phyloP scores from a whole-genome alignment of 805 yeast species.

The Pichia californica region DNA sequence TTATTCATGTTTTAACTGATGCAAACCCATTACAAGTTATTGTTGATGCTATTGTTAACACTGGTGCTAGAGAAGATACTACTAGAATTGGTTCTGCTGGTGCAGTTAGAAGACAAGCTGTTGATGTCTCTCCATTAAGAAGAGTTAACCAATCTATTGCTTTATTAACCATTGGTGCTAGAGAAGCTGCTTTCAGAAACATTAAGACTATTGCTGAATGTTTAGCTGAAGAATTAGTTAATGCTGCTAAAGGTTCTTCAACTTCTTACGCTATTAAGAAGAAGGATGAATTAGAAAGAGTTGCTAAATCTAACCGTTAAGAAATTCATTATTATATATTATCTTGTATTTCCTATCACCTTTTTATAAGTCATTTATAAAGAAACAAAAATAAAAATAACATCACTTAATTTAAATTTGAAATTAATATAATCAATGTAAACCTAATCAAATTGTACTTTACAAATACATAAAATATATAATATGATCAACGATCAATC shows the following conservation, averaged over 20 bases:
- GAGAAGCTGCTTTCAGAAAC: constrained; percentile 99
- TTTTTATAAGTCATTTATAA: neutral
- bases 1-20: constrained; percentile 94
- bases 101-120: constrained; percentile 99
- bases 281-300: constrained; percentile 99
- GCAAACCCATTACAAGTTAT: constrained; percentile 99
- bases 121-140: constrained; percentile 99
- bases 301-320: constrained; percentile 99
- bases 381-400: neutral
- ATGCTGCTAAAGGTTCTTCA: constrained; percentile 99
- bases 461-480: too few species aligned
- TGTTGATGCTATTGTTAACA: constrained; percentile 99
- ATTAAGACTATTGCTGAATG: constrained; percentile 99
- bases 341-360: neutral
- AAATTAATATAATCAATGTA: too few species aligned
- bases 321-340: neutral
- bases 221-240: constrained; percentile 99
- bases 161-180: constrained; percentile 97
- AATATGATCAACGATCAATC: too few species aligned
- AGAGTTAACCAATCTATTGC: constrained; percentile 99
- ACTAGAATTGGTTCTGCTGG: constrained; percentile 99
- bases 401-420: too few species aligned
- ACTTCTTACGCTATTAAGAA: constrained; percentile 99
- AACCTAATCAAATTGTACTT: too few species aligned
- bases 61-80: constrained; percentile 99